Evolutionary conservation across 2,329 filamentous ascomycete species (phyloP).

Genomic region (Phaeosphaeria sp.): DNA sequence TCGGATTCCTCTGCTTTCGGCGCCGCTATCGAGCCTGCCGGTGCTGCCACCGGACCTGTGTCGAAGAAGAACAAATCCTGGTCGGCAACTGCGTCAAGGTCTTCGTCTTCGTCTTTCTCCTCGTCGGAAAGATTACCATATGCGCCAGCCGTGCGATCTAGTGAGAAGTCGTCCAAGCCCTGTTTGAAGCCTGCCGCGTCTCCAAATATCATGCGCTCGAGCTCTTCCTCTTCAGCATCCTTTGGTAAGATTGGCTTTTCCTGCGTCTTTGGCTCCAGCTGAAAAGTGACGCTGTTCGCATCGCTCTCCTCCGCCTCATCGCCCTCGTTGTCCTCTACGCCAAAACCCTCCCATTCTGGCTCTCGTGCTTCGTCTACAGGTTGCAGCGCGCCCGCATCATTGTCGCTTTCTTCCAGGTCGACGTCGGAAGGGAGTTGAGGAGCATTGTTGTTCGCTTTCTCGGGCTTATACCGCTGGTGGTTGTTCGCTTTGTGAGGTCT

Average conservation of each 20-base stretch:
- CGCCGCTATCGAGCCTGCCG: conserved; percentile 48
- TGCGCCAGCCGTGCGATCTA: conserved; percentile 47
- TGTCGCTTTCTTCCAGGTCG: conserved; percentile 30
- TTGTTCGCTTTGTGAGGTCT: conserved; percentile 27
- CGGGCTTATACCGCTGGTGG: conserved; percentile 29
- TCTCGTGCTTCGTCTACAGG: conserved; percentile 20
- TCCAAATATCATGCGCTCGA: conserved; percentile 88
- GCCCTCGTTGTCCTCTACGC: conserved; percentile 14
- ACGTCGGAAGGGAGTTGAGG: conserved; percentile 22
- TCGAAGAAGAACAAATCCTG: conserved; percentile 88
- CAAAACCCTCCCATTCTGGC: conserved; percentile 38
- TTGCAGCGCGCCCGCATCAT: conserved; percentile 32
- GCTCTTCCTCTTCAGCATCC: conserved; percentile 82
- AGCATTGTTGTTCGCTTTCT: conserved; percentile 13
- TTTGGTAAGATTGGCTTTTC: conserved; percentile 61
- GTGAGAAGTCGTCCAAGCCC: conserved; percentile 69
- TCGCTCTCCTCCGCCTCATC: conserved; percentile 21
- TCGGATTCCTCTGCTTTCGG: conserved; percentile 51
- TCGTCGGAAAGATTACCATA: conserved; percentile 45
- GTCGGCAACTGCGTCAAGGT: conserved; percentile 73
- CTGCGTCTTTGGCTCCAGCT: conserved; percentile 27
- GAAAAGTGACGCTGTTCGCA: conserved; percentile 27
- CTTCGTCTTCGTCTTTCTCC: conserved; percentile 55
- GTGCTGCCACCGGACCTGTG: conserved; percentile 60
- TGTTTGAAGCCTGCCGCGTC: conserved; percentile 82